Evolutionary conservation across 1,284 basidiomycete genomes (phyloP), one percentile per base, ranked within the genome.

Genomic region (Fomitopsis pinicola): DNA sequence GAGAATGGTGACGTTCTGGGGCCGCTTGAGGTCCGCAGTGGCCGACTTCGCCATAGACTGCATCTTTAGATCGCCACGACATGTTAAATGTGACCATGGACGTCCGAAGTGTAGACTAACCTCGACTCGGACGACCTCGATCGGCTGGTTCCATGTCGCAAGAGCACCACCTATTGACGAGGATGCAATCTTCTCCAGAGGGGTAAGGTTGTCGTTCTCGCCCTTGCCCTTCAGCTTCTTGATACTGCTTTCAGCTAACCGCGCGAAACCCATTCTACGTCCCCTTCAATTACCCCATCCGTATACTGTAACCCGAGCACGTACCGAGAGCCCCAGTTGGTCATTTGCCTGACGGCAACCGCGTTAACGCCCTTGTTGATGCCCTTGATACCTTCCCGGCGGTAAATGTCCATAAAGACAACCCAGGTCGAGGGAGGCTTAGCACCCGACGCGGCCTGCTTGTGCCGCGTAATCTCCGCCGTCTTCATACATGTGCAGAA

Each of bases 321-420:
- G 64, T 66, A 94, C 89, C 96, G 90, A 66, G 94, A 96, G 66
- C 97, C 97, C 97, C 97, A 99, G 81, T 99, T 99, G 57, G 97
- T 99, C 75, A 94, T 96, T 77, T 98, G 97, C 57, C 97, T 88
- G 55, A 98, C 83, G 57, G 96, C 97, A 55, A 99, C 97, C 28
- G 97, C 97, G 71, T 99, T 98, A 64, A 99, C 97, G 77, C 97
- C 97, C 82, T 98, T 99, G 86, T 99, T 99, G 72, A 99, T 96
- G 61, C 97, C 97, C 58, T 87, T 86, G 73, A 99, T 84, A 73
- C 97, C 97, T 71, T 98, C 97, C 59, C 89, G 83, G 59, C 89
- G 86, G 78, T 95, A 98, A 69, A 99, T 99, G 72, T 98, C 95
- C 67, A 82, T 87, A 72, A 99, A 98, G 48, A 98, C 89, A 59